These are phyloP conservation scores for Mycena amicta DNA, from an alignment of 768 basidiomycete species.

Conservation along the genomic window DNA sequence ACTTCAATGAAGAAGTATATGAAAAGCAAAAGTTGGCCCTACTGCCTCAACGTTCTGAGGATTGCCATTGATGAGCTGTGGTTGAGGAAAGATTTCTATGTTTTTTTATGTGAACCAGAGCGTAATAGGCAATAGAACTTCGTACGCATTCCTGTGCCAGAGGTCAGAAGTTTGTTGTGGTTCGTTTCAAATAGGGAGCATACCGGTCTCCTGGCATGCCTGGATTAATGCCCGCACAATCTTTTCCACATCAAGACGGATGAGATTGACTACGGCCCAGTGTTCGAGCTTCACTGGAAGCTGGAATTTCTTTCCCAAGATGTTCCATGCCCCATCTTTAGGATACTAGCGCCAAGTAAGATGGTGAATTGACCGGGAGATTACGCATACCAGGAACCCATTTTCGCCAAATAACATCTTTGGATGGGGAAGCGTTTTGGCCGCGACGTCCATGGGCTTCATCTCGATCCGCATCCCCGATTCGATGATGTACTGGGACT, in stretches of 20 bases:
- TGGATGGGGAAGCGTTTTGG: slow-evolving; percentile 21
- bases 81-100: not conserved
- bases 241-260: not conserved
- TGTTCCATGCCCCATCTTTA: slow-evolving; percentile 32
- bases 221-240: not conserved
- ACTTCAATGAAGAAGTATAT: not conserved
- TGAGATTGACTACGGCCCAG: slow-evolving; percentile 26
- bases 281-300: slow-evolving; percentile 14
- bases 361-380: not conserved
- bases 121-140: not conserved
- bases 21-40: not conserved
- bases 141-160: not conserved
- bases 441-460: slow-evolving; percentile 13
- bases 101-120: too few relatives aligned
- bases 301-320: slow-evolving; percentile 23
- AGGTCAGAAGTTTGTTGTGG: slow-evolving; percentile 23
- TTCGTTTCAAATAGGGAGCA: not conserved
- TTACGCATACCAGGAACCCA: not conserved
- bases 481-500: slow-evolving; percentile 16
- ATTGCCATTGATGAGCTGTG: not conserved
- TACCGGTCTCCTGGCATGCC: not conserved
- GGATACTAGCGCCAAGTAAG: slow-evolving; percentile 9
- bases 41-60: slow-evolving; percentile 2
- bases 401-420: slow-evolving; percentile 12
- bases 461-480: slow-evolving; percentile 20